A percentile compares a stretch with the other conserved stretches of the same genome.
Evolutionary conservation across 1,139 yeast species (phyloP).

Genomic region (Blastobotrys elegans): DNA sequence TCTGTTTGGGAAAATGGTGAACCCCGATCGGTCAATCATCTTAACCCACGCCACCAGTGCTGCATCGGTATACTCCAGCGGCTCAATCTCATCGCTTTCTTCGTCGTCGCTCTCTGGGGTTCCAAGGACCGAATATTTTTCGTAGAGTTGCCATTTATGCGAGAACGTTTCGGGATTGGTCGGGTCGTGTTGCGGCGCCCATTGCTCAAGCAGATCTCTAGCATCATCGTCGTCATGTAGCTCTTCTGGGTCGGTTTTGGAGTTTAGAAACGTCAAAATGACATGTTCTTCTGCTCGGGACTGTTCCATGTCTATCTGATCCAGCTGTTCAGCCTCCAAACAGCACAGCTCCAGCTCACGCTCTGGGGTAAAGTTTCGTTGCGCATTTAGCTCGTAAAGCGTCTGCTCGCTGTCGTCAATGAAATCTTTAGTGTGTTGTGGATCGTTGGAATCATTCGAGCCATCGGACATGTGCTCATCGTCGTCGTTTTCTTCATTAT

Average conservation of each 20-base stretch:
- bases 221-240: conserved; percentile 1
- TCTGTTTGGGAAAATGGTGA: neutral
- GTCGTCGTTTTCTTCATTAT: too few relatives aligned
- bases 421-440: too few relatives aligned
- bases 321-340: conserved; percentile 7
- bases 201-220: neutral
- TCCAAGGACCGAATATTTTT: too few relatives aligned
- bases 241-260: conserved; percentile 5
- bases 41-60: neutral
- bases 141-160: neutral
- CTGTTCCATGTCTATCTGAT: conserved; percentile 5
- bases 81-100: neutral
- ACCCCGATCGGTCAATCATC: conserved; percentile 7
- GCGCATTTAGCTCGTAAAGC: too few relatives aligned
- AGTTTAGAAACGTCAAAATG: conserved; percentile 9
- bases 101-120: too few relatives aligned
- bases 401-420: too few relatives aligned
- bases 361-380: neutral
- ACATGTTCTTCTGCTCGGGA: conserved; percentile 12
- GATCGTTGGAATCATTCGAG: too few relatives aligned
- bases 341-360: neutral
- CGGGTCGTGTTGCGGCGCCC: neutral
- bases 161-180: neutral
- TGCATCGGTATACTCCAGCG: neutral
- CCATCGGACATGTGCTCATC: too few relatives aligned